phyloP scores from a whole-genome alignment of 1,284 basidiomycete genomes.

The Pholiota adiposa region DNA sequence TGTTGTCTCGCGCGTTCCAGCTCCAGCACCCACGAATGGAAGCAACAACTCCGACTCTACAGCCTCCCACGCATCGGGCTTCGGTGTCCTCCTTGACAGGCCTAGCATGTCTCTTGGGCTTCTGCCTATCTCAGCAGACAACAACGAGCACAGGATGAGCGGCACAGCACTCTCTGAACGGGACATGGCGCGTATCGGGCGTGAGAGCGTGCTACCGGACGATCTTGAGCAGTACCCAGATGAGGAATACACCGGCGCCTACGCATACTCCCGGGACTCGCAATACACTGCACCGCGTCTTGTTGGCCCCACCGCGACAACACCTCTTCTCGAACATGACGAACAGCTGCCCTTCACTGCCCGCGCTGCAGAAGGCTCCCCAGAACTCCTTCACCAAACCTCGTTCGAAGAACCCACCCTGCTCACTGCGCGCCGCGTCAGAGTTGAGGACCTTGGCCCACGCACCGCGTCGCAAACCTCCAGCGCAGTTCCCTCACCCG shows the following conservation, averaged over 20 bases:
- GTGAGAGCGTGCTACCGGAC: constrained; percentile 35
- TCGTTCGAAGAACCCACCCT: constrained; percentile 55
- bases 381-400: constrained; percentile 28
- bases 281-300: constrained; percentile 38
- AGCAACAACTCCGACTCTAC: constrained; percentile 36
- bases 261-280: constrained; percentile 31
- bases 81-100: constrained; percentile 40
- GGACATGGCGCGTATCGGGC: constrained; percentile 39
- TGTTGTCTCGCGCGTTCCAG: constrained; percentile 30
- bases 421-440: constrained; percentile 63
- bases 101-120: constrained; percentile 34
- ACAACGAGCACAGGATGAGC: constrained; percentile 22
- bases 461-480: constrained; percentile 30
- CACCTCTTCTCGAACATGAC: constrained; percentile 14
- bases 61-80: constrained; percentile 42
- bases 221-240: constrained; percentile 24
- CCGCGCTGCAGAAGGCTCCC: constrained; percentile 14
- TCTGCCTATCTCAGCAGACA: constrained; percentile 32
- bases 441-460: constrained; percentile 47
- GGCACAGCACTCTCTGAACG: constrained; percentile 38
- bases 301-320: constrained; percentile 32
- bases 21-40: constrained; percentile 28
- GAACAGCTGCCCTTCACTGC: constrained; percentile 22
- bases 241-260: constrained; percentile 30
- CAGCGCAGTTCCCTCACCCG: too few relatives aligned